Evolutionary conservation across 2,329 filamentous ascomycete species (phyloP), one percentile per base, ranked within the genome.

Genomic region (Stemphylium vesicarium): DNA sequence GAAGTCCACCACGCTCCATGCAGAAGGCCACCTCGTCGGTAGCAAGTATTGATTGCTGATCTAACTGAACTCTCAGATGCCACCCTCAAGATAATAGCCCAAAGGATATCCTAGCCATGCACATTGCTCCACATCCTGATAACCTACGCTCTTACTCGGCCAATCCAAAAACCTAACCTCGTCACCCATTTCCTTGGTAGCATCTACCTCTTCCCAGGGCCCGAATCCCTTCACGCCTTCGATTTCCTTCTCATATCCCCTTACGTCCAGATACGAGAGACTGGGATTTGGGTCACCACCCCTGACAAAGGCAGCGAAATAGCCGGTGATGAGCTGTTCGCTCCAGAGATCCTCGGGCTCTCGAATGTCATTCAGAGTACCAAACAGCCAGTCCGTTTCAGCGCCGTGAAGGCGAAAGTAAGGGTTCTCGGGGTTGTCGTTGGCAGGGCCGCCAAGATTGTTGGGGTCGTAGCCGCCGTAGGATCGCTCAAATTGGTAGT

Each of bases 401-500:
- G 82, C 80, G 13, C 82, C 85, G 63, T 87, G 84, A 56, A 85
- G 82, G 24, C 80, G 79, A 66, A 84, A 81, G 68, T 87, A 84
- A 43, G 78, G 81, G 22, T 79, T 71, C 39, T 79, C 75, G 0
- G 82, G 82, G 57, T 85, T 77, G 4, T 84, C 81, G 39, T 82
- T 57, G 47, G 53, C 65, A 70, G 80, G 78, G 0, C 81, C 75
- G 38, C 82, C 81, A 2, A 82, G 77, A 16, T 78, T 74, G 42
- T 86, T 85, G 29, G 83, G 85, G 32, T 81, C 81, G 43, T 80
- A 80, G 1, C 79, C 81, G 51, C 79, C 78, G 61, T 83, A 84
- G 0, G 81, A 82, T 39, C 85, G 80, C 56, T 85, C 82, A 62
- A 87, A 83, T 66, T 86, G 82, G 71, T 87, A 88, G 66, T 81